phyloP scores from a whole-genome alignment of 73 alveolate genomes.

The Symbiodinium natans region DNA sequence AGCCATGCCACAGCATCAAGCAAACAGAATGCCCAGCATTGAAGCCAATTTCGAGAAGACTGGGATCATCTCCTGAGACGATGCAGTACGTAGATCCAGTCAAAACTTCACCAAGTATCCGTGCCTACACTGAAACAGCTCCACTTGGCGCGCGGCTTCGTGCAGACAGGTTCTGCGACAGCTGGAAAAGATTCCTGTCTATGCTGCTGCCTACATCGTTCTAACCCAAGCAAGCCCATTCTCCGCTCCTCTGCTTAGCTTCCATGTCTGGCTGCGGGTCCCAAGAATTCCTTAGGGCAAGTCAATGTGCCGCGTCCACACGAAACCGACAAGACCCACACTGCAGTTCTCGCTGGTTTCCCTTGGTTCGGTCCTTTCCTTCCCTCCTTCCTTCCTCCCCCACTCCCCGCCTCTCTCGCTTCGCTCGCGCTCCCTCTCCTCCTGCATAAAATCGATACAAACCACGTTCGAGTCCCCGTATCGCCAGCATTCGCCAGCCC shows the following conservation, averaged over 20 bases:
- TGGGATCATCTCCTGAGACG: conserved; percentile 18
- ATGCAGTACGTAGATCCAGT: neutral
- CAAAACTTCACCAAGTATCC: neutral
- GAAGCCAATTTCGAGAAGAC: conserved; percentile 63
- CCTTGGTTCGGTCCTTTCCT: no score
- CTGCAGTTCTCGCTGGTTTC: no score
- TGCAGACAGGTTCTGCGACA: conserved; percentile 15
- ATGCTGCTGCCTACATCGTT: no score
- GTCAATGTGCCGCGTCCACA: no score
- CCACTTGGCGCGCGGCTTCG: neutral
- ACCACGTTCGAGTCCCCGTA: no score
- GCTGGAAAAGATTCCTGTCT: conserved; percentile 38
- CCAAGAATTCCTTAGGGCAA: conserved; percentile 33
- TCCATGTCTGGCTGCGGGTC: conserved; percentile 69
- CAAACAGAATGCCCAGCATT: conserved; percentile 90
- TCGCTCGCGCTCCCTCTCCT: no score
- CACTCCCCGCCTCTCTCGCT: no score
- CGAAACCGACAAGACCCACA: no score
- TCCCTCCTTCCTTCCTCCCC: no score
- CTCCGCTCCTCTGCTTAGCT: conserved; percentile 51
- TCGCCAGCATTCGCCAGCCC: no score
- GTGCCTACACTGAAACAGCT: neutral
- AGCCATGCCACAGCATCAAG: conserved; percentile 45
- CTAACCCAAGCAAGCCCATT: no score
- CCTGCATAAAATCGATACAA: no score